A percentile compares a stretch with the other conserved stretches of the same genome.
Conservation (phyloP, 2,329 filamentous ascomycete genomes). For the Aspergillus fischeri region DNA sequence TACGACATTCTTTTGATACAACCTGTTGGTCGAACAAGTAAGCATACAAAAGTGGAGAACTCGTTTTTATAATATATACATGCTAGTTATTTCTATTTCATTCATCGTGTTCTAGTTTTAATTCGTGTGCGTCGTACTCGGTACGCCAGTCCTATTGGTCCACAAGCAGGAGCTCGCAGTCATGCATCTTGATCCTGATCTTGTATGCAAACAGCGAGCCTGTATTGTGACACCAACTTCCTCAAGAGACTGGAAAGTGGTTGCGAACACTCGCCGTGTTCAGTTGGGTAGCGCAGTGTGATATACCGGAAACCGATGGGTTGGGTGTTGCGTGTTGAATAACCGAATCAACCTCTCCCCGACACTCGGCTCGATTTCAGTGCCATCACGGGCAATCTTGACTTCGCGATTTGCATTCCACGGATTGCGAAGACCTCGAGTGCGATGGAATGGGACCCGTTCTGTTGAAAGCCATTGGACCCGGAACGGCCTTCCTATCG, state of each 20-base stretch:
- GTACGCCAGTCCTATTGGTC: neutral
- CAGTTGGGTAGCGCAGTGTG: neutral
- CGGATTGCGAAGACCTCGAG: slow-evolving; percentile 79
- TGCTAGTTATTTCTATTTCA: neutral
- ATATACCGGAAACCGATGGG: neutral
- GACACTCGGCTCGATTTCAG: slow-evolving; percentile 80
- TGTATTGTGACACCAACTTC: neutral
- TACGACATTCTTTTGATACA: too few relatives aligned
- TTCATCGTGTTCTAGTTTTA: neutral
- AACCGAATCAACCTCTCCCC: slow-evolving; percentile 73
- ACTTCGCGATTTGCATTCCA: slow-evolving; percentile 96
- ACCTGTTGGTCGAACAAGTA: neutral
- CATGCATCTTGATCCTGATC: neutral
- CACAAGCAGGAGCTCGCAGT: neutral
- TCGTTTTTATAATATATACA: neutral
- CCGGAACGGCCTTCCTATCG: slow-evolving; percentile 87
- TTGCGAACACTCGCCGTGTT: neutral
- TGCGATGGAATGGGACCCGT: slow-evolving; percentile 81
- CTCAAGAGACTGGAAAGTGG: neutral
- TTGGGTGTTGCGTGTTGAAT: slow-evolving; percentile 57
- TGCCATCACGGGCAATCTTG: slow-evolving; percentile 92
- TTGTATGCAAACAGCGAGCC: neutral
- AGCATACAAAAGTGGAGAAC: neutral
- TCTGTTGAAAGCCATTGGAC: slow-evolving; percentile 86
- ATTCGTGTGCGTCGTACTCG: neutral